Percentiles rank a stretch among this genome's conserved stretches.
These are phyloP conservation scores for Candida verbasci DNA, from an alignment of 805 yeast species.

Conservation along the genomic window DNA sequence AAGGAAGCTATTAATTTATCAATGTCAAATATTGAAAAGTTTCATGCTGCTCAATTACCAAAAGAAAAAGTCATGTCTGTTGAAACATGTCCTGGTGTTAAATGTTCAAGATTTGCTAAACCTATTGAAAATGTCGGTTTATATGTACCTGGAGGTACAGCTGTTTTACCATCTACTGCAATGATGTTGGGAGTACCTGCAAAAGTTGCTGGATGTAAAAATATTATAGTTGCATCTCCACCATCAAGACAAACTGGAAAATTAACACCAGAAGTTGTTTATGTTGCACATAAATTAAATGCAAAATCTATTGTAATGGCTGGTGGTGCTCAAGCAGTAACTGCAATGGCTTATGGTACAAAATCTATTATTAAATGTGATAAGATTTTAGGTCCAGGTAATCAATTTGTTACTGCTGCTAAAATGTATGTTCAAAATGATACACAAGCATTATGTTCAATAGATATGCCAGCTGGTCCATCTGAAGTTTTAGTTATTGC, in stretches of 20 bases:
- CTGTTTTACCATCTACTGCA: conserved; percentile 95
- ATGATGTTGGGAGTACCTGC: conserved; percentile 99
- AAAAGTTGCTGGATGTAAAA: conserved; percentile 92
- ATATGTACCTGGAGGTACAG: conserved; percentile 98
- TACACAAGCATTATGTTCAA: conserved; percentile 89
- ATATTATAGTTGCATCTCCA: conserved; percentile 90
- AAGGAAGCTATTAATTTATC: conserved; percentile 85
- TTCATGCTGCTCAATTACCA: conserved; percentile 91
- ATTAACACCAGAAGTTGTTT: conserved; percentile 94
- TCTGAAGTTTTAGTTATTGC: conserved; percentile 96
- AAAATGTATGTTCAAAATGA: conserved; percentile 97
- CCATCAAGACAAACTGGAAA: conserved; percentile 86
- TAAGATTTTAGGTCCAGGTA: conserved; percentile 97
- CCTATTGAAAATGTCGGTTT: conserved; percentile 94
- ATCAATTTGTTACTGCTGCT: conserved; percentile 98
- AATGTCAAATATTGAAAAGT: conserved; percentile 79
- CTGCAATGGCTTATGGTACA: conserved; percentile 99
- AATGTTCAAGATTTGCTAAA: conserved; percentile 90
- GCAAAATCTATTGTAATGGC: conserved; percentile 88
- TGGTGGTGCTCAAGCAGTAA: conserved; percentile 99
- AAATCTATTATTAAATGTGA: conserved; percentile 89
- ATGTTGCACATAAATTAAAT: conserved; percentile 94
- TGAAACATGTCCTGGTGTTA: conserved; percentile 92
- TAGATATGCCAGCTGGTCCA: conserved; percentile 99
- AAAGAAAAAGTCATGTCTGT: conserved; percentile 64